Percentiles rank a stretch among this genome's conserved stretches.
phyloP scores from a whole-genome alignment of 2,329 filamentous ascomycete genomes.

The Lasiodiplodia sp. region DNA sequence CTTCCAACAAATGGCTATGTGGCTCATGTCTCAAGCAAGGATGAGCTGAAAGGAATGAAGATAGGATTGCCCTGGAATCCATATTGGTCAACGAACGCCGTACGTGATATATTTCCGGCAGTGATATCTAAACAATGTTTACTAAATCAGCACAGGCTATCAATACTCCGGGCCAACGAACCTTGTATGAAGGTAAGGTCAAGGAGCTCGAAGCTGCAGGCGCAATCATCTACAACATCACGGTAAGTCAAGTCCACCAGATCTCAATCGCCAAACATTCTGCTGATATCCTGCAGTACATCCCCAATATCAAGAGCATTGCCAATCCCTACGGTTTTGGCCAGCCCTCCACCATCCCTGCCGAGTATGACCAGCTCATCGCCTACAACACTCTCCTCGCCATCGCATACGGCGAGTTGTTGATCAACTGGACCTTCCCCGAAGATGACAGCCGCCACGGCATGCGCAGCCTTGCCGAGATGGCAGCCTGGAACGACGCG shows the following conservation, averaged over 20 bases:
- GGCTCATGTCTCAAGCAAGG: neutral
- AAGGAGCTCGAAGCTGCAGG: too few relatives aligned
- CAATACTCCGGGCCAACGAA: too few relatives aligned
- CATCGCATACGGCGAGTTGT: neutral
- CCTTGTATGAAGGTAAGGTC: too few relatives aligned
- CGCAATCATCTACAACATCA: too few relatives aligned
- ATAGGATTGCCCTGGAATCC: neutral
- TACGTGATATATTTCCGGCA: neutral
- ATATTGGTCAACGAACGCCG: neutral
- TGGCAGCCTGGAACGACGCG: conserved; percentile 4
- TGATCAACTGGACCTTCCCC: neutral
- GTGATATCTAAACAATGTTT: too few relatives aligned
- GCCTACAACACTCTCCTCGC: neutral
- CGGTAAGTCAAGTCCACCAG: too few relatives aligned
- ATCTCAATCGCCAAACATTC: too few relatives aligned
- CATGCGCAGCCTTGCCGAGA: neutral
- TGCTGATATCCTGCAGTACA: neutral
- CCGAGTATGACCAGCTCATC: conserved; percentile 1
- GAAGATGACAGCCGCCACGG: neutral
- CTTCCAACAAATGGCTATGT: neutral
- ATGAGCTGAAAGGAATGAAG: neutral
- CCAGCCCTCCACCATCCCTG: neutral
- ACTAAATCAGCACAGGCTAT: too few relatives aligned
- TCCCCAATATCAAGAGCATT: neutral
- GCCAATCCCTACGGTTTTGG: neutral